A percentile compares a stretch with the other conserved stretches of the same genome.
phyloP scores from a whole-genome alignment of 1,139 yeast species.

The Hanseniaspora gamundiae region DNA sequence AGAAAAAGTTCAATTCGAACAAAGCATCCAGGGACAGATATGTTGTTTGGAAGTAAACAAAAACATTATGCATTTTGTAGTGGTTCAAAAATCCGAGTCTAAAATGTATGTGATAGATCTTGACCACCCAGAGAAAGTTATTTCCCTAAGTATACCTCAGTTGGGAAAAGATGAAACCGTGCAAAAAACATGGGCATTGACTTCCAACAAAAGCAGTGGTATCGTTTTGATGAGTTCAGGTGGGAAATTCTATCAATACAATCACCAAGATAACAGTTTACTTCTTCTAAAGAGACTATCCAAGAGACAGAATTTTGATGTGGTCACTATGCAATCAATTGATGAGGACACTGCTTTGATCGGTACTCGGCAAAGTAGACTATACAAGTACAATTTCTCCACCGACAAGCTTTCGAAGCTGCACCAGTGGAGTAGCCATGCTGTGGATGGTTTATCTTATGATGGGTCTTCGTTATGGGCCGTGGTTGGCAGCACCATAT shows the following conservation, averaged over 20 bases:
- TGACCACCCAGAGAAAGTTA: conserved; percentile 6
- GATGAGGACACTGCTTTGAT: not conserved
- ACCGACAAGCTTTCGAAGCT: not conserved
- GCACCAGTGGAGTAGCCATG: not conserved
- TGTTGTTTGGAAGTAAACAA: not conserved
- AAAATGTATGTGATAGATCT: conserved; percentile 4
- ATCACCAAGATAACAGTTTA: not conserved
- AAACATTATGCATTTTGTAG: conserved; percentile 3
- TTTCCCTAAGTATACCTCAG: not conserved
- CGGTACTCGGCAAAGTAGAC: not conserved
- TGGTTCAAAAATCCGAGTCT: not conserved
- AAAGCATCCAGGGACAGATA: conserved; percentile 1
- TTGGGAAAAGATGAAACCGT: not conserved
- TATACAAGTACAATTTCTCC: not conserved
- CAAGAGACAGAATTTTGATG: not conserved
- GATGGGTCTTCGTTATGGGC: conserved; percentile 11
- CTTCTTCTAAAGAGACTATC: not conserved
- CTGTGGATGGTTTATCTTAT: not conserved
- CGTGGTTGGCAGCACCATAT: conserved; percentile 30
- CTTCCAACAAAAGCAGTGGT: conserved; percentile 6
- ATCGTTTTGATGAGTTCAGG: conserved; percentile 10
- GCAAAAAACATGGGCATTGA: conserved; percentile 13
- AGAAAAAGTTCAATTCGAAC: conserved; percentile 8
- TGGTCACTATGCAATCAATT: not conserved
- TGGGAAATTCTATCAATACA: not conserved